These are phyloP conservation scores for Rhipidocladum racemiflorum DNA, from an alignment of 176 grass and related monocot genomes.

Conservation along the genomic window DNA sequence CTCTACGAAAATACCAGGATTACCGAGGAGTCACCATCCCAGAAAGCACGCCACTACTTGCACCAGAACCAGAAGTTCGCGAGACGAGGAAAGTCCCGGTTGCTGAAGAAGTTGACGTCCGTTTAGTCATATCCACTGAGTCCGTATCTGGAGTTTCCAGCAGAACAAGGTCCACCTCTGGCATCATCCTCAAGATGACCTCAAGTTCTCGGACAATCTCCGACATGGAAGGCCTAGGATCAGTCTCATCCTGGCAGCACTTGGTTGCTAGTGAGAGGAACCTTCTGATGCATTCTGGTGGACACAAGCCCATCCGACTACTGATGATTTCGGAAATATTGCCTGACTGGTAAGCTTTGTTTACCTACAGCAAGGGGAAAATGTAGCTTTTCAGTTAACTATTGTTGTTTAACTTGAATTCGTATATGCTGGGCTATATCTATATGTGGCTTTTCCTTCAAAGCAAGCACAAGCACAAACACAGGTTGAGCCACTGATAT, in stretches of 20 bases:
- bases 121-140: constrained; percentile 26
- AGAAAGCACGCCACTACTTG: constrained; percentile 28
- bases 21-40: constrained; percentile 32
- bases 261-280: constrained; percentile 57
- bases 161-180: constrained; percentile 40
- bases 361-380: constrained; percentile 47
- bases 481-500: not conserved
- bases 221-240: constrained; percentile 70
- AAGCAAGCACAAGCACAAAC: not conserved
- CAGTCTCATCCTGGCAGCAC: constrained; percentile 68
- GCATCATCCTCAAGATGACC: constrained; percentile 52
- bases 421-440: not conserved
- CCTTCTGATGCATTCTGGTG: constrained; percentile 55
- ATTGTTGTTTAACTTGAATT: not conserved
- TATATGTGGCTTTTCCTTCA: not conserved
- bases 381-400: constrained; percentile 7
- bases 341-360: constrained; percentile 58
- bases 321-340: constrained; percentile 55
- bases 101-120: constrained; percentile 29
- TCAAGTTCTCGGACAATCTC: constrained; percentile 88
- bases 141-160: constrained; percentile 37
- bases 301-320: constrained; percentile 56
- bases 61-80: constrained; percentile 39
- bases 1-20: not conserved
- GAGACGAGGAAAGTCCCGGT: constrained; percentile 11